Evolutionary conservation across 1,284 basidiomycete genomes (phyloP).

Genomic region (Mixia osmundae): DNA sequence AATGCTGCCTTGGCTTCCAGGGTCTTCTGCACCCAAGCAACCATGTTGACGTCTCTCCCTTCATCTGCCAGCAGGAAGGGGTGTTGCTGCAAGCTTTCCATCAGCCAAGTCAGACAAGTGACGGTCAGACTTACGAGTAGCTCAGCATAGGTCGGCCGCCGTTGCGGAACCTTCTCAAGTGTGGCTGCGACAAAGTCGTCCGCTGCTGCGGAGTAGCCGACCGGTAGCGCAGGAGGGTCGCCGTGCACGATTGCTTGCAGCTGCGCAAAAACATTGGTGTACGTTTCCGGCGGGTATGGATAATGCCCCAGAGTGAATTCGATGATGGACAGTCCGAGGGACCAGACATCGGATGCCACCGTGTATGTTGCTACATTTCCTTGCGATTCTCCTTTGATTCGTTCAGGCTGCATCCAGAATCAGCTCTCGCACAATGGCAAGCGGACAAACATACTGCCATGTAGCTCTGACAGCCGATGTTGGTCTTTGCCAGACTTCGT

Average conservation of each 20-base stretch:
- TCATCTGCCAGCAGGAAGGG: constrained; percentile 34
- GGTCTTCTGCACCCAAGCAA: constrained; percentile 45
- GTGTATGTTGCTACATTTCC: constrained; percentile 74
- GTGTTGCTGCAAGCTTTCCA: constrained; percentile 29
- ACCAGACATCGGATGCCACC: constrained; percentile 94
- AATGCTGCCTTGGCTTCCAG: constrained; percentile 24
- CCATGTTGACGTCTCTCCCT: constrained; percentile 22
- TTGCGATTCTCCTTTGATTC: constrained; percentile 81
- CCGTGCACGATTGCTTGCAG: constrained; percentile 89
- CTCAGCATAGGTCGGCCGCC: constrained; percentile 60
- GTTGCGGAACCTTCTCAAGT: constrained; percentile 49
- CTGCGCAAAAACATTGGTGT: constrained; percentile 88
- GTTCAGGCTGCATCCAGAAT: constrained; percentile 41
- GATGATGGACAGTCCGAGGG: constrained; percentile 82
- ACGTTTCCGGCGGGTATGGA: constrained; percentile 96
- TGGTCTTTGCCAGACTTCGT: constrained; percentile 87
- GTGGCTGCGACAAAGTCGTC: constrained; percentile 29
- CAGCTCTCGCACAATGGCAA: not conserved
- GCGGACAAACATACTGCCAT: constrained; percentile 54
- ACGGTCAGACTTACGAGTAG: constrained; percentile 34
- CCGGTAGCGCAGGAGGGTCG: constrained; percentile 61
- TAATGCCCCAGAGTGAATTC: constrained; percentile 80
- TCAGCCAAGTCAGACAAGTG: not conserved
- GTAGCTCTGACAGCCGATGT: constrained; percentile 95
- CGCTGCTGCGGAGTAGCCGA: constrained; percentile 20